These are phyloP conservation scores for Claviceps cyperi DNA, from an alignment of 2,329 filamentous ascomycete genomes.

Conservation along the genomic window DNA sequence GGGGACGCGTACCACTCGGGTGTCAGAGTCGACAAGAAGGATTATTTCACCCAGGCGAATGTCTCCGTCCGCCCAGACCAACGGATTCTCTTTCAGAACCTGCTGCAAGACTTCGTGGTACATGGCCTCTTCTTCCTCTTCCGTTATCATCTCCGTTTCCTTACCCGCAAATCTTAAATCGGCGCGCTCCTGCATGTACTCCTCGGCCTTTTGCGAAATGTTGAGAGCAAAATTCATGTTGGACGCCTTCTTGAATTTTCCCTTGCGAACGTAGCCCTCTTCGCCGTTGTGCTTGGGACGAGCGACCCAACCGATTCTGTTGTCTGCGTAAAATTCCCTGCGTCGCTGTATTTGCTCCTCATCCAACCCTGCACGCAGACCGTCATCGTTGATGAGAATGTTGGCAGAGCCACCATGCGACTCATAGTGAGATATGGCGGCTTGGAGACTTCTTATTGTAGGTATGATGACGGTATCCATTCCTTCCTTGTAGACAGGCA, in stretches of 20 bases:
- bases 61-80: slow-evolving; percentile 45
- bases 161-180: slow-evolving; percentile 8
- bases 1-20: slow-evolving; percentile 32
- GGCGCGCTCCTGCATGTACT: slow-evolving; percentile 30
- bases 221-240: slow-evolving; percentile 63
- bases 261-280: slow-evolving; percentile 36
- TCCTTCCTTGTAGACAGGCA: slow-evolving; percentile 29
- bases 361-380: slow-evolving; percentile 37
- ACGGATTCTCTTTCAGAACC: slow-evolving; percentile 31
- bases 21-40: slow-evolving; percentile 54
- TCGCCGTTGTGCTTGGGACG: slow-evolving; percentile 32
- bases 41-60: slow-evolving; percentile 50
- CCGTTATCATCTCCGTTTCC: slow-evolving; percentile 11
- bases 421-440: slow-evolving; percentile 35
- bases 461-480: slow-evolving; percentile 30
- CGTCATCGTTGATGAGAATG: slow-evolving; percentile 50
- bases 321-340: slow-evolving; percentile 33
- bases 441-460: slow-evolving; percentile 32
- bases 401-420: slow-evolving; percentile 28
- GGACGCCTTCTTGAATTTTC: slow-evolving; percentile 60
- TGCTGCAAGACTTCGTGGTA: slow-evolving; percentile 35
- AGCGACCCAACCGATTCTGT: slow-evolving; percentile 32
- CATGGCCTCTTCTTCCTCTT: slow-evolving; percentile 23
- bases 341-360: slow-evolving; percentile 25
- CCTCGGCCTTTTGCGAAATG: slow-evolving; percentile 47